phyloP scores from a whole-genome alignment of 345 rosid genomes.

The Murraya paniculata region DNA sequence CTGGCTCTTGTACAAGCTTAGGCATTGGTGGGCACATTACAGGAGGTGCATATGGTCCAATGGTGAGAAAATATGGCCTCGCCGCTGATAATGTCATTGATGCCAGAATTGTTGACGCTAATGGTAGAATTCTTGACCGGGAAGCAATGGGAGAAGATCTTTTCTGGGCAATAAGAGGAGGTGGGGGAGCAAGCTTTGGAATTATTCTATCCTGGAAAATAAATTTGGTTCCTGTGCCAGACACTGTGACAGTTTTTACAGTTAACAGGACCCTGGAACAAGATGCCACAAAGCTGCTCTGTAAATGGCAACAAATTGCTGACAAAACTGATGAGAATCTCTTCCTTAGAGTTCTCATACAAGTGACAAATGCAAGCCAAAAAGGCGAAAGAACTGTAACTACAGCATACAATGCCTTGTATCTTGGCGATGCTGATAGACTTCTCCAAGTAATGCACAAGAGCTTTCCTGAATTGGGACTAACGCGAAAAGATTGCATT shows the following conservation, averaged over 20 bases:
- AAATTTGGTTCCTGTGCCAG: conserved; percentile 1
- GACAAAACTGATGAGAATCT: not conserved
- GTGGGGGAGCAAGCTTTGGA: conserved; percentile 1
- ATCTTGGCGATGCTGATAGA: not conserved
- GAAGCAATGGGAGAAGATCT: conserved; percentile 3
- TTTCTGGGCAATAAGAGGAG: not conserved
- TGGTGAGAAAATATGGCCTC: conserved; percentile 10
- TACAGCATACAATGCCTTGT: not conserved
- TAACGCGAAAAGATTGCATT: not conserved
- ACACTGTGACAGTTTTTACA: not conserved
- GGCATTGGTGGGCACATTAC: conserved; percentile 1
- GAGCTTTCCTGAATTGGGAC: not conserved
- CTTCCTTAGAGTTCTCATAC: not conserved
- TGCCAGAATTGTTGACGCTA: not conserved
- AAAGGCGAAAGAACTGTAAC: not conserved
- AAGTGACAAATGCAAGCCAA: not conserved
- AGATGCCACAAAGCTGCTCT: not conserved
- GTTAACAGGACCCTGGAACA: not conserved
- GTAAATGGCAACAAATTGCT: not conserved
- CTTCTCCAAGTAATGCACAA: not conserved
- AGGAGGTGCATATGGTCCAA: not conserved
- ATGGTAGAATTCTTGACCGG: not conserved
- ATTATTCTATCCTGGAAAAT: conserved; percentile 1
- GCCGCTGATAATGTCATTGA: not conserved
- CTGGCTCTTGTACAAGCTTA: not conserved